A percentile compares a stretch with the other conserved stretches of the same genome.
Conservation (phyloP, 2,329 filamentous ascomycete species). For the Mollisiaceae sp. region DNA sequence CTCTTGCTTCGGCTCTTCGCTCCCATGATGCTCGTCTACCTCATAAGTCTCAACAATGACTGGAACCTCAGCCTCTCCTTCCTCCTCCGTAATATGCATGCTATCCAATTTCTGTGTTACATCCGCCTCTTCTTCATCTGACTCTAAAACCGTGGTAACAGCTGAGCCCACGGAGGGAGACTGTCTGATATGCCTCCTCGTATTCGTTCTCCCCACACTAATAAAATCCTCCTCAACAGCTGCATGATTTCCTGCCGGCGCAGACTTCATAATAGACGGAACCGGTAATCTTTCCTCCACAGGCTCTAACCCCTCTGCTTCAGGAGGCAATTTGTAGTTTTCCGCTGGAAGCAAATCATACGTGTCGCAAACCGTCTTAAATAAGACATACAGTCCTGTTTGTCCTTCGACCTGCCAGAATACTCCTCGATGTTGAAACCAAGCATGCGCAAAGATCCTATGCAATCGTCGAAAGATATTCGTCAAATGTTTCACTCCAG, state of each 20-base stretch:
- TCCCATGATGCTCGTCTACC: slow-evolving; percentile 32
- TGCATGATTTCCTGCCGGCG: slow-evolving; percentile 37
- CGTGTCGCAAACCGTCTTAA: slow-evolving; percentile 94
- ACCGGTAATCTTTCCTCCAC: slow-evolving; percentile 48
- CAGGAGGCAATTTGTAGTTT: slow-evolving; percentile 92
- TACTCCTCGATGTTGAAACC: slow-evolving; percentile 95
- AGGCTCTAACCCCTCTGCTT: slow-evolving; percentile 83
- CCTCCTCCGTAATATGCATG: slow-evolving; percentile 54
- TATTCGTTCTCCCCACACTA: slow-evolving; percentile 68
- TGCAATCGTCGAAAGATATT: slow-evolving; percentile 96
- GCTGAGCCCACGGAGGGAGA: slow-evolving; percentile 80
- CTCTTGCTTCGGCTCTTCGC: slow-evolving; percentile 26
- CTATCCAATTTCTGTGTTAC: slow-evolving; percentile 52
- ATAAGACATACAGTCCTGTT: slow-evolving; percentile 93
- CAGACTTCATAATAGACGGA: slow-evolving; percentile 45
- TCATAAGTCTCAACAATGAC: slow-evolving; percentile 41
- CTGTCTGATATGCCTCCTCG: slow-evolving; percentile 79
- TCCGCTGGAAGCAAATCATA: slow-evolving; percentile 90
- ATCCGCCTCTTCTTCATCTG: slow-evolving; percentile 75
- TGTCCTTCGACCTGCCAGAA: slow-evolving; percentile 93
- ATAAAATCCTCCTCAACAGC: slow-evolving; percentile 57
- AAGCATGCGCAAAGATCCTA: slow-evolving; percentile 96
- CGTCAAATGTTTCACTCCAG: slow-evolving; percentile 81
- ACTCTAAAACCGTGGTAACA: slow-evolving; percentile 82
- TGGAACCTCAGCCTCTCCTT: slow-evolving; percentile 39